A percentile compares a stretch with the other conserved stretches of the same genome.
These are phyloP conservation scores for Fusarium tanahbumbuense DNA, from an alignment of 2,329 filamentous ascomycete genomes.

Conservation along the genomic window DNA sequence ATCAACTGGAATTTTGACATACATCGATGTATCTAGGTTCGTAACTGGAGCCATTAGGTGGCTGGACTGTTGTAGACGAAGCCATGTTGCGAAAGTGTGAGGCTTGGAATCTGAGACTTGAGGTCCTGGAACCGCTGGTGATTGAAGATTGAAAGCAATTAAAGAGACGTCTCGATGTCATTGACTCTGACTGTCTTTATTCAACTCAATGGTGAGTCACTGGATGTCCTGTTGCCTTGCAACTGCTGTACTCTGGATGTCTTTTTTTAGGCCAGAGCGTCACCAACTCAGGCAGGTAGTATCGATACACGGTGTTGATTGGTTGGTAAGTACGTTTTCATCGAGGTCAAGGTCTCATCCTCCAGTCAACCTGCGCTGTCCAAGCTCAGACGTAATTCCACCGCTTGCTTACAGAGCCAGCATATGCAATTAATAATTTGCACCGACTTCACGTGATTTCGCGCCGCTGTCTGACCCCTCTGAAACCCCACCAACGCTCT, in stretches of 20 bases:
- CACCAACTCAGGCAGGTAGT: conserved; percentile 2
- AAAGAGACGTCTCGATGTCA: conserved; percentile 40
- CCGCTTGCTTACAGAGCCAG: conserved; percentile 30
- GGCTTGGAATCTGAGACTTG: conserved; percentile 9
- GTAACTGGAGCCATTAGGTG: conserved; percentile 40
- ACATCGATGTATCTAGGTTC: conserved; percentile 72
- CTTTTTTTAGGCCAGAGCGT: conserved; percentile 4
- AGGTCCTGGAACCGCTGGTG: conserved; percentile 5
- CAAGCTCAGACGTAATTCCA: conserved; percentile 23
- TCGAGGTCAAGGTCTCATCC: conserved; percentile 30
- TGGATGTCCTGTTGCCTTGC: conserved; percentile 21
- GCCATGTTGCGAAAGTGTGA: conserved; percentile 45
- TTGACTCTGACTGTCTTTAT: conserved; percentile 23
- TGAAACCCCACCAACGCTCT: conserved; percentile 31
- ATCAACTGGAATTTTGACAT: conserved; percentile 43
- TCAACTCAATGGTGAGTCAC: conserved; percentile 29
- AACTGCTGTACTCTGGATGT: conserved; percentile 20
- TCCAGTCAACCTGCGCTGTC: conserved; percentile 36
- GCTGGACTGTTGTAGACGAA: conserved; percentile 39
- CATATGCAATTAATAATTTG: conserved; percentile 44
- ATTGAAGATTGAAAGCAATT: conserved; percentile 22
- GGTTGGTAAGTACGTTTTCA: conserved; percentile 26
- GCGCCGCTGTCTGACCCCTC: conserved; percentile 32
- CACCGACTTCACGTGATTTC: conserved; percentile 41
- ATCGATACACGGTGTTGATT: conserved; percentile 29